Base-by-base conservation (phyloP, 768 basidiomycete species). In the Mycena latifolia region DNA sequence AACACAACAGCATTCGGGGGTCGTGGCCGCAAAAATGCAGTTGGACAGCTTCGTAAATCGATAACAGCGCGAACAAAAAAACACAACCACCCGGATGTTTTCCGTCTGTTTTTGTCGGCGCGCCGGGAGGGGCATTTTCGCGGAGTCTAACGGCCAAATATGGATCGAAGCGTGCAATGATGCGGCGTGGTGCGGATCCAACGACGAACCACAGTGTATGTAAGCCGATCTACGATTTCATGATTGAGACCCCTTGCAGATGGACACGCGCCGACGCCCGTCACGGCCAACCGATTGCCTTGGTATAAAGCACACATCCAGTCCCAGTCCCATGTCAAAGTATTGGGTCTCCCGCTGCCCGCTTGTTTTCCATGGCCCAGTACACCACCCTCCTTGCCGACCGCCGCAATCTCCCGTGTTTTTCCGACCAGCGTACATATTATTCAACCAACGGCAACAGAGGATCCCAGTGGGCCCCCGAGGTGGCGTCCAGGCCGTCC, bases 381-480 rank as follows among this genome's bases (percentile, higher is more conserved):
- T 66, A 56, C 35, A 61, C 18, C 35, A 43, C 56, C 31, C 56
- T 54, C 11, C 35, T 59, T 27, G 52, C 57, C n/a, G 64, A 60
- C 53, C 57, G 55, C 45, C 58, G 54, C 28, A 22, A 24, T 20
- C 47, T 50, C 39, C 65, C 65, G 14, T 61, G 61, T 60, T 66
- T 61, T n/a, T 10, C 51, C 31, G 56, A 65, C 25, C 51, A 66
- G 5, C 58, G 65, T 39, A 2, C 50, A 39, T 54, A 50, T 63
- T 67, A 62, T 67, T 67, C 61, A 55, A 52, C 65, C 65, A 67
- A 43, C 59, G 24, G 53, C 45, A n/a, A 35, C 33, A 62, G 61
- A 54, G 25, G 45, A 11, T 37, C 61, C 17, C 61, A 61, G 28
- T 66, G 65, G 60, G 14, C 60, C 22, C 24, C 65, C 24, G 46